Conservation (phyloP, 306 rosid genomes). For the Vicia faba region DNA sequence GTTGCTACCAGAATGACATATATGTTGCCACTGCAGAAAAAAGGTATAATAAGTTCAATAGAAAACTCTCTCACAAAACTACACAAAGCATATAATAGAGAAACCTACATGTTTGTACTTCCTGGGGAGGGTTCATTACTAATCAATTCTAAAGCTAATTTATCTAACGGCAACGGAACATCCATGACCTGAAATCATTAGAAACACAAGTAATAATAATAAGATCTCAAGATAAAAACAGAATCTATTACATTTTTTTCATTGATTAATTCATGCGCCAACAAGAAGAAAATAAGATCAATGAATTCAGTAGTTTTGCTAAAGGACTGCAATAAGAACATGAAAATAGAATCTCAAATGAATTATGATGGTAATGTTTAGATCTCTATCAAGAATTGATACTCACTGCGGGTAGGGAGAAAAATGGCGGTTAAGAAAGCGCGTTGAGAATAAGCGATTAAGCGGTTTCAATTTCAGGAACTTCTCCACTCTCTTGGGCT, state of each 20-base stretch:
- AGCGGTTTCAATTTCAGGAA: not conserved
- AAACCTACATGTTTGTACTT: constrained; percentile 48
- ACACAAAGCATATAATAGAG: not conserved
- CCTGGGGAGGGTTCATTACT: constrained; percentile 34
- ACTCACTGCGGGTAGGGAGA: too few species aligned
- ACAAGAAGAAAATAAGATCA: not conserved
- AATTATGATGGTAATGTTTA: too few species aligned
- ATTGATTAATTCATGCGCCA: not conserved
- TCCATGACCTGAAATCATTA: constrained; percentile 52
- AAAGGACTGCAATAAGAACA: not conserved
- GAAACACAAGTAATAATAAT: not conserved
- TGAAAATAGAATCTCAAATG: not conserved
- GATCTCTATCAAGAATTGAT: too few species aligned
- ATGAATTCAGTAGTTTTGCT: not conserved
- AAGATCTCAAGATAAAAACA: not conserved
- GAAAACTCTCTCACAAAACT: not conserved
- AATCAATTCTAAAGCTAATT: constrained; percentile 51
- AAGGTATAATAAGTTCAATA: constrained; percentile 1
- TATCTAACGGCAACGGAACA: constrained; percentile 50
- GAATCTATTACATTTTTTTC: not conserved
- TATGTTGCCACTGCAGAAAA: constrained; percentile 52
- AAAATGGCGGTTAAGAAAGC: too few species aligned
- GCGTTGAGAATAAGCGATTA: too few species aligned
- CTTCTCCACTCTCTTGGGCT: not conserved
- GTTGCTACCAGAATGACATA: constrained; percentile 70